Percentiles rank a stretch among this genome's conserved stretches.
Conservation (phyloP, 2,329 filamentous ascomycete species). For the Neonectria punicea region DNA sequence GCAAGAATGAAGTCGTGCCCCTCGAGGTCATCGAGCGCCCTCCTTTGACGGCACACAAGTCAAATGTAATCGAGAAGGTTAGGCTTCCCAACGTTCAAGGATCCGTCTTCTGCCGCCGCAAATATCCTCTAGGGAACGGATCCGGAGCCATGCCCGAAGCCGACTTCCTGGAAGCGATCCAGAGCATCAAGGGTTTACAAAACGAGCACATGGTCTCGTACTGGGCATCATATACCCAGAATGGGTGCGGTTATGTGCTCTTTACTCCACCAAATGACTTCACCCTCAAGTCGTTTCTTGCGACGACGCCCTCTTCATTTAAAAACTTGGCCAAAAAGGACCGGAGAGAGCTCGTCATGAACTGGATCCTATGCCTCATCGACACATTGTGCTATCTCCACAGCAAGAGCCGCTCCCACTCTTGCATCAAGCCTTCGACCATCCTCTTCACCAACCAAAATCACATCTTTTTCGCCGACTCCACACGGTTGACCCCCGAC, state of each 20-base stretch:
- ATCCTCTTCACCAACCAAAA: slow-evolving; percentile 74
- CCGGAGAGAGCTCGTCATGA: slow-evolving; percentile 69
- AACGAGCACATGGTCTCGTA: slow-evolving; percentile 78
- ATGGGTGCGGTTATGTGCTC: slow-evolving; percentile 71
- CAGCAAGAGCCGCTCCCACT: slow-evolving; percentile 70
- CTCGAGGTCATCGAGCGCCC: slow-evolving; percentile 73
- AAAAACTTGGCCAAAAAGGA: slow-evolving; percentile 70
- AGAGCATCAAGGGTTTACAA: slow-evolving; percentile 66
- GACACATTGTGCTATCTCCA: slow-evolving; percentile 77
- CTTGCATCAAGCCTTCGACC: slow-evolving; percentile 76
- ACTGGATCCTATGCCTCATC: slow-evolving; percentile 80
- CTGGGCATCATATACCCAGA: slow-evolving; percentile 76
- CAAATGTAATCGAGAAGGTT: slow-evolving; percentile 65
- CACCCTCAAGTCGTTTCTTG: slow-evolving; percentile 74
- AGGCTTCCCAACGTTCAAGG: slow-evolving; percentile 71
- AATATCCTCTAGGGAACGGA: slow-evolving; percentile 61
- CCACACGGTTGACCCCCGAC: slow-evolving; percentile 59
- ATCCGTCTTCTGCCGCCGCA: slow-evolving; percentile 66
- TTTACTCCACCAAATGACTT: slow-evolving; percentile 74
- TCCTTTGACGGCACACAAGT: slow-evolving; percentile 50
- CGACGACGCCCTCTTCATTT: slow-evolving; percentile 69
- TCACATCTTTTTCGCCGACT: slow-evolving; percentile 74
- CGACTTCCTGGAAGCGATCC: slow-evolving; percentile 71
- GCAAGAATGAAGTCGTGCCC: slow-evolving; percentile 75
- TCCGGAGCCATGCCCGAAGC: slow-evolving; percentile 58